Conservation (phyloP, 176 grass and related monocot species). For the Ananas comosus region DNA sequence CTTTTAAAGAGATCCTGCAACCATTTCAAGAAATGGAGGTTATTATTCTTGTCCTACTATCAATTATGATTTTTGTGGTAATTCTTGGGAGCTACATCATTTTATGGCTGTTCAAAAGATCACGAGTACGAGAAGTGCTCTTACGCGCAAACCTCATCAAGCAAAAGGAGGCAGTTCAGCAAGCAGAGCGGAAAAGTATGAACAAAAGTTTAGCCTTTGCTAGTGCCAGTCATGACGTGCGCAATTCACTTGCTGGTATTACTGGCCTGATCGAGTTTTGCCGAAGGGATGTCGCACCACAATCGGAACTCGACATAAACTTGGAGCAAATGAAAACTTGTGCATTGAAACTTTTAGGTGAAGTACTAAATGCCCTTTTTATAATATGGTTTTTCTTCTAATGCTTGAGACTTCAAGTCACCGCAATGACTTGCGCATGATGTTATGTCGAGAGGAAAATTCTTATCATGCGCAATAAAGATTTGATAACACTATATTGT, state of each 20-base stretch:
- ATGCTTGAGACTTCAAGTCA: too few species aligned
- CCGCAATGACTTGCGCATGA: too few species aligned
- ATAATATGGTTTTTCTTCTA: too few species aligned
- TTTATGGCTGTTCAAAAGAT: not conserved
- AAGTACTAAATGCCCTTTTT: too few species aligned
- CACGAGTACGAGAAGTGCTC: constrained; percentile 12
- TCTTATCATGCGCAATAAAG: too few species aligned
- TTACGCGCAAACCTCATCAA: constrained; percentile 43
- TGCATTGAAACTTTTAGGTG: constrained; percentile 58
- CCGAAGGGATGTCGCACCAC: constrained; percentile 2
- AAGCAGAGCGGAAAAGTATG: constrained; percentile 78
- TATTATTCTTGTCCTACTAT: not conserved
- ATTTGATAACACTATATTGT: too few species aligned
- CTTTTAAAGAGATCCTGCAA: not conserved
- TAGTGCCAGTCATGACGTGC: constrained; percentile 61
- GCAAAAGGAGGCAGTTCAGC: constrained; percentile 54
- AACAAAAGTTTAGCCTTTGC: constrained; percentile 84
- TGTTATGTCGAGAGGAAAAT: too few species aligned
- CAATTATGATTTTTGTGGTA: not conserved
- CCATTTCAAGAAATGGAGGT: not conserved
- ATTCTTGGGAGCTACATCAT: constrained; percentile 8
- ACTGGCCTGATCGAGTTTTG: constrained; percentile 36
- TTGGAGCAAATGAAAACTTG: constrained; percentile 42
- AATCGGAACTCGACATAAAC: constrained; percentile 28
- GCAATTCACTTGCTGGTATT: constrained; percentile 38